phyloP scores from a whole-genome alignment of 2,329 filamentous ascomycete genomes.

The Blumeria graminis region DNA sequence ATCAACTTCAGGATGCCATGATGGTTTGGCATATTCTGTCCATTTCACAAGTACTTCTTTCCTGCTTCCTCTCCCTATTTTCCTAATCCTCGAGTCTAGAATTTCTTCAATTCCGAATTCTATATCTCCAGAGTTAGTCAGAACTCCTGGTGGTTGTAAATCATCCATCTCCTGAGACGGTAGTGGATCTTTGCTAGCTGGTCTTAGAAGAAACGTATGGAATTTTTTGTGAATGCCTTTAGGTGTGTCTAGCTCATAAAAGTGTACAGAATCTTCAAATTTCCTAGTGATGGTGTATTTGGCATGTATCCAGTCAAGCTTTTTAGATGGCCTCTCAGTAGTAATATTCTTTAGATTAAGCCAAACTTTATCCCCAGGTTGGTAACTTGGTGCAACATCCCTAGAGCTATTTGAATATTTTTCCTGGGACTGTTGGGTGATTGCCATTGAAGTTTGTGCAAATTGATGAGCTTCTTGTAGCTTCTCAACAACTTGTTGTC shows the following conservation, averaged over 20 bases:
- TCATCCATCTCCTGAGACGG: neutral
- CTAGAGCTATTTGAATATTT: neutral
- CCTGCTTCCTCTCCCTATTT: neutral
- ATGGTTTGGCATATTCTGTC: neutral
- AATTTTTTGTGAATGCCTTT: neutral
- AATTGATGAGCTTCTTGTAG: slow-evolving; percentile 1
- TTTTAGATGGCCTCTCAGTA: neutral
- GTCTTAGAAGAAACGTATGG: neutral
- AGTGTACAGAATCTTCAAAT: neutral
- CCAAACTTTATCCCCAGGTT: neutral
- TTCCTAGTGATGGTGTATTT: neutral
- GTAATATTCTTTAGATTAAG: slow-evolving; percentile 1
- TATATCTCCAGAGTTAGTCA: neutral
- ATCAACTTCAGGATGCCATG: no score
- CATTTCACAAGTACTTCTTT: neutral
- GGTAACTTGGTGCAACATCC: neutral
- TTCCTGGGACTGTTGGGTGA: neutral
- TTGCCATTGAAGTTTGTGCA: neutral
- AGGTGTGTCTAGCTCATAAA: slow-evolving; percentile 1
- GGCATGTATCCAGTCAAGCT: neutral
- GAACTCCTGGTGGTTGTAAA: neutral
- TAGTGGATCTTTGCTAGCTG: neutral
- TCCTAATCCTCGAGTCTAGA: neutral
- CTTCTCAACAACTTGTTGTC: neutral
- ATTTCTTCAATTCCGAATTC: neutral